Base-by-base conservation (phyloP, 2,329 filamentous ascomycete species). In the Penicillium sp. region DNA sequence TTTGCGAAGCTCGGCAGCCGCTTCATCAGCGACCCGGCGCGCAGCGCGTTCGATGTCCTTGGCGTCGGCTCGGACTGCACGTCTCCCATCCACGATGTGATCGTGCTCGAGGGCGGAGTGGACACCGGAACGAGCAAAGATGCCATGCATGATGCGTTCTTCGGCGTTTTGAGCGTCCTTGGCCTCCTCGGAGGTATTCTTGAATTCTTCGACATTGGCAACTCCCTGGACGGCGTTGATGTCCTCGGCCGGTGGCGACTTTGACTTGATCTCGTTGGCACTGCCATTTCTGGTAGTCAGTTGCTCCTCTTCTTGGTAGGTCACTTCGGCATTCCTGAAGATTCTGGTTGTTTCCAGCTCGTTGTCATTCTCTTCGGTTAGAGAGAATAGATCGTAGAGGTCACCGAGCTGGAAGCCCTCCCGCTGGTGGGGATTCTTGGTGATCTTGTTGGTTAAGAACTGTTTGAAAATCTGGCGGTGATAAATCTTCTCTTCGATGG, bases 381-480 rank as follows among this genome's bases (percentile, higher is more conserved):
- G 79, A 0, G 85, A 90, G 70, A 99, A 99, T 0, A 99, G 79
- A 67, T 99, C 92, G 60, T 96, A 90, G 14, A 99, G 75, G 64
- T 97, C 92, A 52, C 87, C 88, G 63, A 95, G 80, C 52, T 95
- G 90, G 69, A 97, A 96, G 0, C 88, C 91, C 58, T 94, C 90
- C 20, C 90, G 85, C 70, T 97, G 92, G 65, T 95, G 96, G 0
- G 94, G 91, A 63, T 99, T 92, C 62, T 89, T 92, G 45, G 99
- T 73, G 6, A 99, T 92, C 70, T 97, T 97, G 74, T 97, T 96
- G 3, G 91, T 94, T 55, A 99, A 79, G 67, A 97, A 96, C 63
- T 97, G 92, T 72, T 99, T 99, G 79, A 95, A 99, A 45, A 99
- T 94, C 67, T 99, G 94, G 14, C 95, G 88, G 70, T 99, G 92